phyloP scores from a whole-genome alignment of 768 basidiomycete genomes.

The Suillus occidentalis region DNA sequence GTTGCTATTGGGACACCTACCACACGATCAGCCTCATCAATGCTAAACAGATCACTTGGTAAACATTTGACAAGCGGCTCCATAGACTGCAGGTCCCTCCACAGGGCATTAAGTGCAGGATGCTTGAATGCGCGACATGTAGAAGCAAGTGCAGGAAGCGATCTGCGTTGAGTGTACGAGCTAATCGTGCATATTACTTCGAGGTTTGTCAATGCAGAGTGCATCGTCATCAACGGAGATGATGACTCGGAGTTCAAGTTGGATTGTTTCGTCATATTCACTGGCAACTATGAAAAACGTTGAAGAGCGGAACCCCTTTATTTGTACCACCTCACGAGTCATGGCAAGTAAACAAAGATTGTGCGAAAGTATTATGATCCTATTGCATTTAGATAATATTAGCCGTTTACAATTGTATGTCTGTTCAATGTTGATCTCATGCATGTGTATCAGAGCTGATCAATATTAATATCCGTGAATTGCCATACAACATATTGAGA shows the following conservation, averaged over 20 bases:
- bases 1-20: background rate
- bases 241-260: background rate
- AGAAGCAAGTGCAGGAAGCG: background rate
- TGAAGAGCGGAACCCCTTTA: no score
- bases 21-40: background rate
- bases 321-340: no score
- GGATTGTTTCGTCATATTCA: background rate
- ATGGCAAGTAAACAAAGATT: no score
- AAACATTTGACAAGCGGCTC: background rate
- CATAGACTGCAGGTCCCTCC: background rate
- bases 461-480: background rate
- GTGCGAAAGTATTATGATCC: no score
- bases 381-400: no score
- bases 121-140: background rate
- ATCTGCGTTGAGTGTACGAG: background rate
- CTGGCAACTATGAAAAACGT: no score
- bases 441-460: background rate
- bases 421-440: background rate
- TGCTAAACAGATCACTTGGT: background rate
- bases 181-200: background rate
- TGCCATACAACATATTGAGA: background rate
- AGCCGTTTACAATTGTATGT: no score
- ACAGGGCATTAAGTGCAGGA: background rate
- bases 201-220: background rate
- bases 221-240: background rate